Conservation (phyloP, 352 stramenopile species). For the Phytophthora idaei region DNA sequence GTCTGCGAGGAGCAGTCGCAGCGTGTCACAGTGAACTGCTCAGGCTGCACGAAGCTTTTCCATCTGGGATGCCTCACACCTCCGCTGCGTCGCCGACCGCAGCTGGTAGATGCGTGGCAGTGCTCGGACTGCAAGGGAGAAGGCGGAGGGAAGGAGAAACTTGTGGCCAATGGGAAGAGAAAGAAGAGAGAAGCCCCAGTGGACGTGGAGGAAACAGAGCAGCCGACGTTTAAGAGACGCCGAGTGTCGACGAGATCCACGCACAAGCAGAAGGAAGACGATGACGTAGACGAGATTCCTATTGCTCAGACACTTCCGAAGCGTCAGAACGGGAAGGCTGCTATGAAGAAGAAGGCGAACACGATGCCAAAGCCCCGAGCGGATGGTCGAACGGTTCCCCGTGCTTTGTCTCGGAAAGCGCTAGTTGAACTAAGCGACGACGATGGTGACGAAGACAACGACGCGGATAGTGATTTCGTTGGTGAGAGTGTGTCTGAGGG, state of each 20-base stretch:
- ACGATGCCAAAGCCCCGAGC: constrained; percentile 1
- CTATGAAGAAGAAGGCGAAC: constrained; percentile 38
- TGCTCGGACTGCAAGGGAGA: constrained; percentile 40
- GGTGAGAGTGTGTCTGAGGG: constrained; percentile 42
- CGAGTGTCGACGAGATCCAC: constrained; percentile 10
- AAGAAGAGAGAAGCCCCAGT: constrained; percentile 11
- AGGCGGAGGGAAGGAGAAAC: neutral
- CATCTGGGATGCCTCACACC: constrained; percentile 67
- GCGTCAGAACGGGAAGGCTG: constrained; percentile 33
- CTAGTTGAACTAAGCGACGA: constrained; percentile 16
- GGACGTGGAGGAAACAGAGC: neutral
- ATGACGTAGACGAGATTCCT: constrained; percentile 9
- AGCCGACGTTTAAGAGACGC: constrained; percentile 22
- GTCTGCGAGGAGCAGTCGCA: constrained; percentile 47
- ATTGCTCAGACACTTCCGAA: constrained; percentile 12
- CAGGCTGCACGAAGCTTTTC: constrained; percentile 43
- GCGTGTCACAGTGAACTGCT: constrained; percentile 55
- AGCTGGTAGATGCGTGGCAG: constrained; percentile 42
- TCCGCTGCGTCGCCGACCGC: constrained; percentile 52
- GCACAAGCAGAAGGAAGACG: constrained; percentile 1
- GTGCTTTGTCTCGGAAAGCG: constrained; percentile 3
- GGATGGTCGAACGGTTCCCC: constrained; percentile 15
- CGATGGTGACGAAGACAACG: constrained; percentile 37
- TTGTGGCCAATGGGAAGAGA: constrained; percentile 12
- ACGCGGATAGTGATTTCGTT: constrained; percentile 60